A percentile compares a stretch with the other conserved stretches of the same genome.
Conservation (phyloP, 2,329 filamentous ascomycete species). For the Venturiaceae sp. region DNA sequence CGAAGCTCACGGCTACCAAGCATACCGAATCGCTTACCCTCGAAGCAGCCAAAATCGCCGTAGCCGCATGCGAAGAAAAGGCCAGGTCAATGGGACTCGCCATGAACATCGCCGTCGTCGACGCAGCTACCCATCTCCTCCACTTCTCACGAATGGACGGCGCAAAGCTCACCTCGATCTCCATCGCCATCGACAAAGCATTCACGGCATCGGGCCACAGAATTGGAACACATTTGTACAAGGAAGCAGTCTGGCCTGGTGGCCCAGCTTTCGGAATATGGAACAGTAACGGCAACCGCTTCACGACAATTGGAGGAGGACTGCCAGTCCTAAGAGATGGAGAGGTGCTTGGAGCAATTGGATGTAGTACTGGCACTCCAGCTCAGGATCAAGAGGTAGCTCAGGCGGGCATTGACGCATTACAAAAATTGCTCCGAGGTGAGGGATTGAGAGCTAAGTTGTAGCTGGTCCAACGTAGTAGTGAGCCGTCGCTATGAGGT, state of each 20-base stretch:
- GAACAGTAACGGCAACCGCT: slow-evolving; percentile 42
- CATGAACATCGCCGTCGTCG: slow-evolving; percentile 43
- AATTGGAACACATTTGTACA: slow-evolving; percentile 41
- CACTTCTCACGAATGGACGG: slow-evolving; percentile 39
- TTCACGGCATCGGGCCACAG: slow-evolving; percentile 48
- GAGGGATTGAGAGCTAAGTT: slow-evolving; percentile 2
- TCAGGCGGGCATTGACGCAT: slow-evolving; percentile 40
- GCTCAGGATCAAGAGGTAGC: slow-evolving; percentile 45
- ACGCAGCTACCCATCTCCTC: slow-evolving; percentile 34
- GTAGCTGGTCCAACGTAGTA: background rate
- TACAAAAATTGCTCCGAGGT: slow-evolving; percentile 22
- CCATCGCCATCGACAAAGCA: slow-evolving; percentile 54
- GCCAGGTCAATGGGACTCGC: slow-evolving; percentile 24
- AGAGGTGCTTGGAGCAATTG: slow-evolving; percentile 42
- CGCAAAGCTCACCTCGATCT: slow-evolving; percentile 44
- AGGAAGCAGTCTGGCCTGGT: slow-evolving; percentile 43
- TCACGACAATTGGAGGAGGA: slow-evolving; percentile 44
- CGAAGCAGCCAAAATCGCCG: slow-evolving; percentile 23
- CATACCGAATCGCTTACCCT: slow-evolving; percentile 19
- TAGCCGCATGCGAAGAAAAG: slow-evolving; percentile 24
- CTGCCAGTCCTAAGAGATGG: slow-evolving; percentile 39
- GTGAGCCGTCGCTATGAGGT: background rate
- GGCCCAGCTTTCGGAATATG: slow-evolving; percentile 42
- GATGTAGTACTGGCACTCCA: slow-evolving; percentile 45
- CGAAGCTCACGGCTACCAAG: background rate